Conservation (phyloP, 108 stramenopile genomes). For the Mayamaea pseudoterrestris region DNA sequence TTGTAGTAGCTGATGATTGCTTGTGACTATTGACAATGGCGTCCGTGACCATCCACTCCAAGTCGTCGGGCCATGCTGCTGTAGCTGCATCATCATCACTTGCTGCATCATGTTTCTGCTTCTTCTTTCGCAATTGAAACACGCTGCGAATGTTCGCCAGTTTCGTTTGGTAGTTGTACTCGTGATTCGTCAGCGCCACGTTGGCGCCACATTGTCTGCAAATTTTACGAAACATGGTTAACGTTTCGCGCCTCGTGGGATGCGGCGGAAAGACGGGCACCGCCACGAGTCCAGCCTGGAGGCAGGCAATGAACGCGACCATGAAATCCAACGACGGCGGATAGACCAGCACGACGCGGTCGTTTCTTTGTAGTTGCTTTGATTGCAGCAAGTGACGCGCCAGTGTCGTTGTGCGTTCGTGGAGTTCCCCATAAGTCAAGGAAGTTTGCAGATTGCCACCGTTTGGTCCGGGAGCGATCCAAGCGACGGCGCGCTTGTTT, state of each 20-base stretch:
- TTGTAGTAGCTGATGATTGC: slow-evolving; percentile 1
- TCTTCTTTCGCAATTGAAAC: too few relatives aligned
- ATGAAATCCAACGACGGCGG: slow-evolving; percentile 94
- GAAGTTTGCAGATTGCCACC: slow-evolving; percentile 31
- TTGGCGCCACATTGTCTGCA: slow-evolving; percentile 62
- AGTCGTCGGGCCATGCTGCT: slow-evolving; percentile 56
- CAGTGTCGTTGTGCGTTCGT: slow-evolving; percentile 15
- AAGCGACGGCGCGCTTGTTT: slow-evolving; percentile 30
- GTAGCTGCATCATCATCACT: slow-evolving; percentile 6
- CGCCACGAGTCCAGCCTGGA: slow-evolving; percentile 79
- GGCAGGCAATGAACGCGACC: slow-evolving; percentile 90
- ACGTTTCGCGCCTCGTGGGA: slow-evolving; percentile 62
- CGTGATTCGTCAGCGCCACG: slow-evolving; percentile 74
- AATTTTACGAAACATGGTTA: slow-evolving; percentile 72
- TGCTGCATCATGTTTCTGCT: slow-evolving; percentile 1
- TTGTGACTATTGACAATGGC: slow-evolving; percentile 2
- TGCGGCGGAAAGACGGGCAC: slow-evolving; percentile 97
- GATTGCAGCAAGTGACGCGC: slow-evolving; percentile 16
- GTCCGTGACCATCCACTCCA: slow-evolving; percentile 68
- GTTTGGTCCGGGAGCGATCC: slow-evolving; percentile 23
- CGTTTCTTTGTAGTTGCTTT: slow-evolving; percentile 21
- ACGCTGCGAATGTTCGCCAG: slow-evolving; percentile 21
- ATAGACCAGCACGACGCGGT: slow-evolving; percentile 86
- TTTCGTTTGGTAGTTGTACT: slow-evolving; percentile 78
- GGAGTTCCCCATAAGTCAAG: slow-evolving; percentile 23